phyloP scores from a whole-genome alignment of 2,329 filamentous ascomycete species.

The Incumbomyces lentus region DNA sequence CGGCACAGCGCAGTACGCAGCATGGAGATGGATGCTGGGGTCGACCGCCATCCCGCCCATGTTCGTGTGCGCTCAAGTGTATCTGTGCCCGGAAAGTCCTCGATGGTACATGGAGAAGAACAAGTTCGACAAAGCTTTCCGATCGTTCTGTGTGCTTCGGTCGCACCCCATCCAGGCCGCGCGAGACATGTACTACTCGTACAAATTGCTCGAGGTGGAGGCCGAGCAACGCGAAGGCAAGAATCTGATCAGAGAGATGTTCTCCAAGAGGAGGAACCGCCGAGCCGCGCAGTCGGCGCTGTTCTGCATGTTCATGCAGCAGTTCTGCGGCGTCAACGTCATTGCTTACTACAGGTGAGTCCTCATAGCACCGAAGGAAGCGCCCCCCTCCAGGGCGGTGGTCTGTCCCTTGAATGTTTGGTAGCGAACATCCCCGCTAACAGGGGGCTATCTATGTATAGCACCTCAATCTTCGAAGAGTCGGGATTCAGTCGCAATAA shows the following conservation, averaged over 20 bases:
- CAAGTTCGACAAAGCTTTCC: slow-evolving; percentile 22
- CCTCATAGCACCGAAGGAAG: no score
- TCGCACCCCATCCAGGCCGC: slow-evolving; percentile 22
- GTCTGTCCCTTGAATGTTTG: no score
- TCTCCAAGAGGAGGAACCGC: slow-evolving; percentile 37
- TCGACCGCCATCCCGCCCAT: slow-evolving; percentile 57
- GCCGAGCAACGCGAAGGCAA: slow-evolving; percentile 25
- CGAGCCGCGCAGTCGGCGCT: slow-evolving; percentile 29
- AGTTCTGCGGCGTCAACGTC: slow-evolving; percentile 25
- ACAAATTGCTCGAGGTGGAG: slow-evolving; percentile 26
- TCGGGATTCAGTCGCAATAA: slow-evolving; percentile 14
- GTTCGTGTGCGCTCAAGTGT: slow-evolving; percentile 49
- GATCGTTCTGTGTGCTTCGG: slow-evolving; percentile 22
- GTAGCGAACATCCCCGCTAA: no score
- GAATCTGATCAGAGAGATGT: slow-evolving; percentile 38
- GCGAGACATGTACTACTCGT: slow-evolving; percentile 28
- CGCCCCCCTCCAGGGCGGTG: no score
- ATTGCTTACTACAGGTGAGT: slow-evolving; percentile 7
- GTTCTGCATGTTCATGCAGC: slow-evolving; percentile 26
- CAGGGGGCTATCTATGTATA: no score
- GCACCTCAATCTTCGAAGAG: slow-evolving; percentile 30
- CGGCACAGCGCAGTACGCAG: slow-evolving; percentile 42
- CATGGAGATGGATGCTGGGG: slow-evolving; percentile 53
- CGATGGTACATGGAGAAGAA: slow-evolving; percentile 26
- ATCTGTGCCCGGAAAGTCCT: slow-evolving; percentile 30